Evolutionary conservation across 2,329 filamentous ascomycete genomes (phyloP).

Genomic region (Sporothrix inflata): DNA sequence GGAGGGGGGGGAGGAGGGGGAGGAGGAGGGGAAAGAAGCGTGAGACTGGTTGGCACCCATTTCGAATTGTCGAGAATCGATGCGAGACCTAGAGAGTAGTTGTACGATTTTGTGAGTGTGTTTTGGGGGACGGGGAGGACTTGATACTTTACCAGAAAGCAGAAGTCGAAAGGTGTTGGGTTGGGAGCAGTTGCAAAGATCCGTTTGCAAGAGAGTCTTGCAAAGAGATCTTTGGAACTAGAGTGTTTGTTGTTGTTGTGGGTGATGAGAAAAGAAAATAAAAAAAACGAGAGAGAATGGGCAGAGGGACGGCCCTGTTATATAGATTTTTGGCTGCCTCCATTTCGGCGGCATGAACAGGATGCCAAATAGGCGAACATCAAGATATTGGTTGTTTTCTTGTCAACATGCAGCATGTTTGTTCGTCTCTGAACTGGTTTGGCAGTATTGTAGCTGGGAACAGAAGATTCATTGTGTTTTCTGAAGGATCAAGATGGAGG

Average conservation of each 20-base stretch:
- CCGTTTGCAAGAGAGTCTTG: background rate
- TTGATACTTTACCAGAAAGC: slow-evolving; percentile 9
- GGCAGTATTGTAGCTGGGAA: background rate
- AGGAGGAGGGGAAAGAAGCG: background rate
- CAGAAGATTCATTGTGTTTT: background rate
- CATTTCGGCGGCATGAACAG: background rate
- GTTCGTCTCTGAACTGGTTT: background rate
- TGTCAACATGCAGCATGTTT: background rate
- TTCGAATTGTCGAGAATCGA: background rate
- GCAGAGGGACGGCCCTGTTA: background rate
- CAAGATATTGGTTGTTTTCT: background rate
- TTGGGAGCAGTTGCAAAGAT: background rate
- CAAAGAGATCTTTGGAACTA: background rate
- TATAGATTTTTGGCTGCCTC: background rate
- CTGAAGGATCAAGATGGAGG: background rate
- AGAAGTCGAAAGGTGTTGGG: background rate
- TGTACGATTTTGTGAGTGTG: background rate
- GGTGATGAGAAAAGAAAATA: background rate
- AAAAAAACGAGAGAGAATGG: background rate
- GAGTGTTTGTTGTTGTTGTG: background rate
- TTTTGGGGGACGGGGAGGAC: background rate
- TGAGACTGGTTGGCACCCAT: slow-evolving; percentile 21
- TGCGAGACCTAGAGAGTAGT: background rate
- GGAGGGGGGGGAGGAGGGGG: background rate
- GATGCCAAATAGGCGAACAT: background rate